Conservation (phyloP, 139 green algal genomes). For the Tetradesmus lagerheimii region DNA sequence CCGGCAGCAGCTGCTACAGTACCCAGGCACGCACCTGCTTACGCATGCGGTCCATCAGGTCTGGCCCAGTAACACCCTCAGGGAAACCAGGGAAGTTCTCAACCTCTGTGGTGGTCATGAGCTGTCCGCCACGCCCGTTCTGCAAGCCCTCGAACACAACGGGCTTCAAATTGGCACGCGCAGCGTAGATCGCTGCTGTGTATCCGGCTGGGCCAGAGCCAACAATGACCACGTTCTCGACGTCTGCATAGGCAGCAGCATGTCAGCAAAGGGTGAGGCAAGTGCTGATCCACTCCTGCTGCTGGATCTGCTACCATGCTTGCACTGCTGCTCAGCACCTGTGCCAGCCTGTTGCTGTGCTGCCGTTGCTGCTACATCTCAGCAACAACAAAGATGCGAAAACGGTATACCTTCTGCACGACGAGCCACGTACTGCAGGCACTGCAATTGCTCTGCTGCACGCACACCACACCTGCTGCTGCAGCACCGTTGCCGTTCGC, state of each 20-base stretch:
- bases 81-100: slow-evolving; percentile 98
- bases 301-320: not conserved
- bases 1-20: not conserved
- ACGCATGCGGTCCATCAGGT: slow-evolving; percentile 98
- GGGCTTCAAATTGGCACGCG: slow-evolving; percentile 92
- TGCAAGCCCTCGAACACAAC: slow-evolving; percentile 95
- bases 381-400: not conserved
- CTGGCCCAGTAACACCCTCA: slow-evolving; percentile 96
- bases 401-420: not conserved
- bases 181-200: slow-evolving; percentile 95
- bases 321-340: not conserved
- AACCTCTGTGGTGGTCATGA: slow-evolving; percentile 97
- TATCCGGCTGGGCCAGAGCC: slow-evolving; percentile 91
- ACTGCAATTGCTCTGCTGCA: not conserved
- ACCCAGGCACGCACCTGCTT: slow-evolving; percentile 72
- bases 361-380: not conserved
- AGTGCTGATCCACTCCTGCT: not conserved
- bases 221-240: slow-evolving; percentile 89
- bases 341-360: not conserved
- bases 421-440: not conserved
- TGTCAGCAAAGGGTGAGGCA: not conserved
- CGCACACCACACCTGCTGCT: slow-evolving; percentile 16
- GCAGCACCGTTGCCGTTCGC: slow-evolving; percentile 26
- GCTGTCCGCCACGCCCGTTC: slow-evolving; percentile 94
- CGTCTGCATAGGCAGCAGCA: slow-evolving; percentile 43